Conservation (phyloP, 805 yeast genomes). For the Wickerhamomyces bisporus region DNA sequence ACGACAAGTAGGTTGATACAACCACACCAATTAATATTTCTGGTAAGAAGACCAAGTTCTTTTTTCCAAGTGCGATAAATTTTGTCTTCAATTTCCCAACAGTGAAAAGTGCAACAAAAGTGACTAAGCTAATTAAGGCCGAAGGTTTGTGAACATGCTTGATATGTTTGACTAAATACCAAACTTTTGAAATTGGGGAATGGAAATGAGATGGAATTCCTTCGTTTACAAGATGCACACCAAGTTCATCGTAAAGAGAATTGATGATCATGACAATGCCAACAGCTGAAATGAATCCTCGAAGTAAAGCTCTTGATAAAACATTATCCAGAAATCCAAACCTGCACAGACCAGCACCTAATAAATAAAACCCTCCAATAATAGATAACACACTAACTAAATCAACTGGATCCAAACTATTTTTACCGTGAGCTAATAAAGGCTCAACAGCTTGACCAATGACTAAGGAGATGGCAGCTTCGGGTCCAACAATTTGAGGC, state of each 20-base stretch:
- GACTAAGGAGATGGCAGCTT: constrained; percentile 79
- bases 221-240: constrained; percentile 46
- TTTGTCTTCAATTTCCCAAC: constrained; percentile 39
- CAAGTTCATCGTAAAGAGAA: constrained; percentile 67
- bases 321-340: constrained; percentile 84
- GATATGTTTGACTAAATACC: constrained; percentile 48
- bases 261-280: constrained; percentile 80
- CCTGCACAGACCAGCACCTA: constrained; percentile 74
- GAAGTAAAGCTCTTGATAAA: constrained; percentile 65
- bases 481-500: constrained; percentile 88
- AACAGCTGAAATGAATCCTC: constrained; percentile 84
- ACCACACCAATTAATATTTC: constrained; percentile 76
- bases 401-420: constrained; percentile 44
- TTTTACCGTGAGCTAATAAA: constrained; percentile 37
- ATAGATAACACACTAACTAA: constrained; percentile 66
- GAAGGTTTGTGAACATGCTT: constrained; percentile 53
- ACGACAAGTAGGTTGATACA: constrained; percentile 48
- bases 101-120: constrained; percentile 41
- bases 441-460: constrained; percentile 74
- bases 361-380: constrained; percentile 65
- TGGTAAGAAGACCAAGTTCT: constrained; percentile 62
- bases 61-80: constrained; percentile 24
- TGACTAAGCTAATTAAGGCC: constrained; percentile 48
- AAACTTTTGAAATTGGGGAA: constrained; percentile 66
- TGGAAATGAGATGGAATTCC: constrained; percentile 50